Evolutionary conservation across 139 green algal species (phyloP), one percentile per base, ranked within the genome.

Genomic region (Tetraselmis chui): DNA sequence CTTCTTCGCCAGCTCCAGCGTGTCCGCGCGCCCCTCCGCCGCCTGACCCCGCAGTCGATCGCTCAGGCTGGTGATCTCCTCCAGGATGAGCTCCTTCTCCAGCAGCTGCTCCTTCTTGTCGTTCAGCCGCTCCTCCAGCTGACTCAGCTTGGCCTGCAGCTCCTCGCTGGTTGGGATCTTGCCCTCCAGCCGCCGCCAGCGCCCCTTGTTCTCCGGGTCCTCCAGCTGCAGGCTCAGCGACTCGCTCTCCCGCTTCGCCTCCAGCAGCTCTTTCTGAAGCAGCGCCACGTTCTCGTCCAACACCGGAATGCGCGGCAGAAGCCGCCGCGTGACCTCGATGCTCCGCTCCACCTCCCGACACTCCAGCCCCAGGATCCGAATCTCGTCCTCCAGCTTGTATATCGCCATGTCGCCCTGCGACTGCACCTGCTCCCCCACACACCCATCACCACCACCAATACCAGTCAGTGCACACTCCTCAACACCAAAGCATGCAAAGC

Each of bases 71-170:
- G 75, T 81, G 25, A 94, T 81, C 89, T 97, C 94, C 79, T 94
- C 89, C 67, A 97, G 86, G 26, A 97, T 92, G n/a, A 94, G 83
- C 59, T 92, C 87, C 85, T 95, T 95, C 86, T 98, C 94, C 81
- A 94, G 82, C 76, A 96, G 85, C 59, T 89, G 82, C 81, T 95
- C 90, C 80, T 92, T 91, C 84, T 91, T 93, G 82, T 93, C 88
- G 31, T 90, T 91, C 58, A 96, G 83, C 28, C 91, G 89, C 84
- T 95, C 92, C 81, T 95, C 86, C 29, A 97, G 86, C 76, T 90
- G 86, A 76, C 90, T 89, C 0, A 94, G 85, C 84, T 91, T 91
- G 58, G 89, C 91, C 1, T 67, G 80, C 29, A 97, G 87, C 89
- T 97, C 94, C 76, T 96, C 91, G 76, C 87, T 87, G 45, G 92